Evolutionary conservation across 2,329 filamentous ascomycete genomes (phyloP).

Genomic region (Exophiala sideris): DNA sequence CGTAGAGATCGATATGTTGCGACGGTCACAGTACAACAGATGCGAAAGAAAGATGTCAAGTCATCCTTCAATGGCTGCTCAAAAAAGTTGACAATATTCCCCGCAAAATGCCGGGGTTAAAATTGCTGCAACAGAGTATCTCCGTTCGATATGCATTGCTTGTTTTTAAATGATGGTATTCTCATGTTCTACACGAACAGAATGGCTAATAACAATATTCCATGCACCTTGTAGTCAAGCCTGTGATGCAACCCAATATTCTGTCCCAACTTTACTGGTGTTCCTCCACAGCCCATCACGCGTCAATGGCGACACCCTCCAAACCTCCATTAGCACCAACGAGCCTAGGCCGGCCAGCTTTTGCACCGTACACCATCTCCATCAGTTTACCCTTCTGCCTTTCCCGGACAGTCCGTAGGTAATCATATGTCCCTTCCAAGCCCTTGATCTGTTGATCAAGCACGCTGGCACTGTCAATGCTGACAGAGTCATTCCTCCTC

Average conservation of each 20-base stretch:
- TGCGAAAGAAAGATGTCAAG: neutral
- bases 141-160: neutral
- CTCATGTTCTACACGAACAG: neutral
- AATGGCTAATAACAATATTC: neutral
- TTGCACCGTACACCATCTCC: constrained; percentile 68
- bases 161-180: neutral
- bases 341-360: constrained; percentile 15
- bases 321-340: constrained; percentile 16
- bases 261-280: neutral
- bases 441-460: constrained; percentile 79
- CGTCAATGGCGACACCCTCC: constrained; percentile 20
- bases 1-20: neutral
- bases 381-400: constrained; percentile 79
- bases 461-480: constrained; percentile 57
- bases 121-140: neutral
- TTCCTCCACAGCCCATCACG: constrained; percentile 2
- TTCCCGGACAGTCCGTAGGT: constrained; percentile 71
- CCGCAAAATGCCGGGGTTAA: neutral
- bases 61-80: neutral
- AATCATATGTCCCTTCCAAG: constrained; percentile 72
- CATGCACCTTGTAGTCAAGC: too few relatives aligned
- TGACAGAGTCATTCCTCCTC: constrained; percentile 57
- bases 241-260: neutral
- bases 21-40: neutral
- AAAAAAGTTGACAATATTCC: neutral